Conservation (phyloP, 1,284 basidiomycete genomes). For the Cutaneotrichosporon cutaneum region DNA sequence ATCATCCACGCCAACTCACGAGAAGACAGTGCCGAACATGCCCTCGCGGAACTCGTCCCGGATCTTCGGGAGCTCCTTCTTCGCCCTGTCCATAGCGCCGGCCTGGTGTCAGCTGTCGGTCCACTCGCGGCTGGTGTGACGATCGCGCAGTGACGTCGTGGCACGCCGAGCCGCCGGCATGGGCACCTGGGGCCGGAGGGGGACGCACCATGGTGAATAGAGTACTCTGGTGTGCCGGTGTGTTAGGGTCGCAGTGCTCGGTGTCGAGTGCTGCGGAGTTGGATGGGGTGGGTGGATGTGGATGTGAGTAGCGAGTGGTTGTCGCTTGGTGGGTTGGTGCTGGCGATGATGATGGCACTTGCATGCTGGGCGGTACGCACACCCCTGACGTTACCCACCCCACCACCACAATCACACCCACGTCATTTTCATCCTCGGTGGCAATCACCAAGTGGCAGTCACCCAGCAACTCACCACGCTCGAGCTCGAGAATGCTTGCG, state of each 20-base stretch:
- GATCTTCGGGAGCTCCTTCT: constrained; percentile 78
- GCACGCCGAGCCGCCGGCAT: neutral
- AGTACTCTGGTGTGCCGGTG: constrained; percentile 5
- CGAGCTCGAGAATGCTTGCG: neutral
- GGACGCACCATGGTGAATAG: constrained; percentile 4
- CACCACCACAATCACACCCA: neutral
- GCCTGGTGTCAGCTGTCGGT: constrained; percentile 57
- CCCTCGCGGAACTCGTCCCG: constrained; percentile 85
- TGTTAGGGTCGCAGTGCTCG: constrained; percentile 3
- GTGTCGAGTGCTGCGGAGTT: constrained; percentile 1
- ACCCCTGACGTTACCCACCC: constrained; percentile 4
- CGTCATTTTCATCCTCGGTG: neutral
- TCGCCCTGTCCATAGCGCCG: constrained; percentile 86
- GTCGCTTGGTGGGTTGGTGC: neutral
- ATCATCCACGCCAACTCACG: constrained; percentile 29
- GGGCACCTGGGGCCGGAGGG: neutral
- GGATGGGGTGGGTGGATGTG: neutral
- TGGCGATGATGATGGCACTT: constrained; percentile 2
- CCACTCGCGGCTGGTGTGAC: neutral
- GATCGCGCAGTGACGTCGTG: constrained; percentile 3
- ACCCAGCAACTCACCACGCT: neutral
- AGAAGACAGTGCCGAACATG: constrained; percentile 81
- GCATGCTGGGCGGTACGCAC: neutral
- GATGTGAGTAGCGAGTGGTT: neutral
- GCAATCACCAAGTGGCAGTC: neutral